Percentiles rank a stretch among this genome's conserved stretches.
Evolutionary conservation across 192 early-diverging fungal species (phyloP).

Genomic region (Phycomyces blakesleeanus): DNA sequence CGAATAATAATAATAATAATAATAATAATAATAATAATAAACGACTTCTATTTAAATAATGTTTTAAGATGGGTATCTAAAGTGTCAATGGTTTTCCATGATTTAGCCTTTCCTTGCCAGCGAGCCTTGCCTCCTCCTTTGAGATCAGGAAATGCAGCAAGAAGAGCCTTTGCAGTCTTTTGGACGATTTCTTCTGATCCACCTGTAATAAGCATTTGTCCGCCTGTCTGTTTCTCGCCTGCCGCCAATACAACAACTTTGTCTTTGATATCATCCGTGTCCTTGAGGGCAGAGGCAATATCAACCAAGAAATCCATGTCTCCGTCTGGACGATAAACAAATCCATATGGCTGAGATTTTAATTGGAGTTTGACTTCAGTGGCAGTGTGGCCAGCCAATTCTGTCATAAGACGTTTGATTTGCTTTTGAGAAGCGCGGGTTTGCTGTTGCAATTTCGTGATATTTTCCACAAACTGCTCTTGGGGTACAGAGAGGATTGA

Average conservation of each 20-base stretch:
- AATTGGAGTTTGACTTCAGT: conserved; percentile 29
- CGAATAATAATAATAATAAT: too few relatives aligned
- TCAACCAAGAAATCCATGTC: conserved; percentile 43
- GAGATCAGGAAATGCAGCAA: conserved; percentile 25
- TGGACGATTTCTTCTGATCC: conserved; percentile 36
- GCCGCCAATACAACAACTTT: conserved; percentile 36
- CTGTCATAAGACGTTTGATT: conserved; percentile 32
- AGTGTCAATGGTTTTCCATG: conserved; percentile 39
- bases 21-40: too few relatives aligned
- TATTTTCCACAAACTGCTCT: conserved; percentile 40
- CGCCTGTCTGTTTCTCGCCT: conserved; percentile 39
- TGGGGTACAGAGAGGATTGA: conserved; percentile 35
- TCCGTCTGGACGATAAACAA: conserved; percentile 43
- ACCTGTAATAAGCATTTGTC: conserved; percentile 41
- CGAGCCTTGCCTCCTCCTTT: conserved; percentile 51
- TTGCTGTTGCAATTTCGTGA: conserved; percentile 35
- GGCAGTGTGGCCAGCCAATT: conserved; percentile 36
- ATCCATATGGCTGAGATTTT: conserved; percentile 11
- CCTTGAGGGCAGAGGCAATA: conserved; percentile 31
- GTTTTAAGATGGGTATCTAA: conserved; percentile 9
- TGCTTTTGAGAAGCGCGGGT: conserved; percentile 29
- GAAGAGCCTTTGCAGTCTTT: conserved; percentile 26
- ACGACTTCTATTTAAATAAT: too few relatives aligned
- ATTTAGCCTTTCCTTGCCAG: conserved; percentile 48
- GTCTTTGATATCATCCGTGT: conserved; percentile 2